Percentiles rank a stretch among this genome's conserved stretches.
phyloP scores from a whole-genome alignment of 1,284 basidiomycete species.

The Kalmanozyma brasiliensis region DNA sequence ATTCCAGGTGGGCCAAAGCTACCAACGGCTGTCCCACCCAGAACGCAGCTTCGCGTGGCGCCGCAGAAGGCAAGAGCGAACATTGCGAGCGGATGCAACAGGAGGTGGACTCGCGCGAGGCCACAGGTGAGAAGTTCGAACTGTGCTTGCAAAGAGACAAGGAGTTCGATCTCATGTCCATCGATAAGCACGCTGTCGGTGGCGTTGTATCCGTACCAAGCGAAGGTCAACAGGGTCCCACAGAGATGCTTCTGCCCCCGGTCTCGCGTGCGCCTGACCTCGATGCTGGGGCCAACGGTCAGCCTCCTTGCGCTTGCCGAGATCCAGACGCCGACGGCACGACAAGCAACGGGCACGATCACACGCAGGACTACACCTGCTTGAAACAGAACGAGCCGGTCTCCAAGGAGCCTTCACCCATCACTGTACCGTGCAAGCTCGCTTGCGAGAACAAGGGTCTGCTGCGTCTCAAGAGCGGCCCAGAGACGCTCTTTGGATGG shows the following conservation, averaged over 20 bases:
- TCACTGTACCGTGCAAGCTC: constrained; percentile 33
- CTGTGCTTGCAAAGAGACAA: constrained; percentile 28
- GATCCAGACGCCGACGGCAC: constrained; percentile 11
- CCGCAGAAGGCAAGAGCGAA: constrained; percentile 31
- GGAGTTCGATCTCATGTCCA: constrained; percentile 21
- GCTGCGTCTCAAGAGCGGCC: constrained; percentile 52
- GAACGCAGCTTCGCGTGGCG: constrained; percentile 4
- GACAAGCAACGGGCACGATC: constrained; percentile 7
- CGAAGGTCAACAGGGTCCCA: neutral
- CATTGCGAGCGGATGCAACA: constrained; percentile 29
- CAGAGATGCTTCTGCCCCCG: constrained; percentile 33
- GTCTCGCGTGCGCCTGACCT: constrained; percentile 11
- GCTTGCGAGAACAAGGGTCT: constrained; percentile 46
- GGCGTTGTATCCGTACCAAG: constrained; percentile 11
- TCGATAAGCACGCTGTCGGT: constrained; percentile 1
- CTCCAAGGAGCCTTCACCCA: constrained; percentile 37
- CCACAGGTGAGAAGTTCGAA: constrained; percentile 37
- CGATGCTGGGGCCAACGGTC: constrained; percentile 7
- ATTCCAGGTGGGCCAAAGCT: constrained; percentile 15
- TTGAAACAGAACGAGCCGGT: constrained; percentile 25
- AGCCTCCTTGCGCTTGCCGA: constrained; percentile 36
- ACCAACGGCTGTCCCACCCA: constrained; percentile 12
- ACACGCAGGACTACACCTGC: constrained; percentile 18
- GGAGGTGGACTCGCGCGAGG: constrained; percentile 21
- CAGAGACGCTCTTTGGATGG: constrained; percentile 63